Conservation (phyloP, 192 early-diverging fungal species). For the Coemansia sp. region DNA sequence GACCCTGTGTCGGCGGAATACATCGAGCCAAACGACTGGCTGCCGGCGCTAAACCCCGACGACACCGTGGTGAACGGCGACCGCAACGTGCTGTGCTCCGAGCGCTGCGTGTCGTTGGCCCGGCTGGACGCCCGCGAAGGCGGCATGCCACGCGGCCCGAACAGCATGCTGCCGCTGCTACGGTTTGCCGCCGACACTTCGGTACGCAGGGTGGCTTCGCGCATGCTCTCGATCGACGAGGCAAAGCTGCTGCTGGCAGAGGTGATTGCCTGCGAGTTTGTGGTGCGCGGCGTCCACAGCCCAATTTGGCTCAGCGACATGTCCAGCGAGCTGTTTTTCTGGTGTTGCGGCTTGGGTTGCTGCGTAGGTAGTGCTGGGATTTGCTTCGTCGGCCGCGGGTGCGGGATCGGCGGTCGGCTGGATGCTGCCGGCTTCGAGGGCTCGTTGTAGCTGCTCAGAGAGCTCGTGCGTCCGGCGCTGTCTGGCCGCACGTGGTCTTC, state of each 20-base stretch:
- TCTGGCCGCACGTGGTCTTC: constrained; percentile 42
- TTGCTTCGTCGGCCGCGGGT: constrained; percentile 2
- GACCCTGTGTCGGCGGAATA: constrained; percentile 29
- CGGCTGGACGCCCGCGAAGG: constrained; percentile 32
- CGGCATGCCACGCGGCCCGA: constrained; percentile 55
- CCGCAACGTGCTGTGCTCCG: constrained; percentile 21
- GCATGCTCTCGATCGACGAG: constrained; percentile 52
- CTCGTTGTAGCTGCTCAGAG: constrained; percentile 12
- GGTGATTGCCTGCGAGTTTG: constrained; percentile 2
- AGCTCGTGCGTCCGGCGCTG: constrained; percentile 26
- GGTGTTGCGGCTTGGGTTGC: constrained; percentile 7
- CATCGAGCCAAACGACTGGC: constrained; percentile 38
- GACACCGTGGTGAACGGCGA: constrained; percentile 12
- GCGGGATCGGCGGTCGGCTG: background rate
- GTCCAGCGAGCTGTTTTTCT: constrained; percentile 8
- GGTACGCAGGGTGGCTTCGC: constrained; percentile 32
- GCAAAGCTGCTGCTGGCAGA: constrained; percentile 35
- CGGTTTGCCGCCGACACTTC: constrained; percentile 25
- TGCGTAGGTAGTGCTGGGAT: background rate
- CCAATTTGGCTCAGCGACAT: constrained; percentile 29
- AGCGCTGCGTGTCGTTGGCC: constrained; percentile 17
- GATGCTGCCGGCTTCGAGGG: background rate
- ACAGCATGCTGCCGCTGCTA: constrained; percentile 47
- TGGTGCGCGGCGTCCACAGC: constrained; percentile 30
- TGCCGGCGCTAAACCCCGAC: constrained; percentile 4